phyloP scores from a whole-genome alignment of 1,139 yeast species.

The Kluyveromyces sp. region DNA sequence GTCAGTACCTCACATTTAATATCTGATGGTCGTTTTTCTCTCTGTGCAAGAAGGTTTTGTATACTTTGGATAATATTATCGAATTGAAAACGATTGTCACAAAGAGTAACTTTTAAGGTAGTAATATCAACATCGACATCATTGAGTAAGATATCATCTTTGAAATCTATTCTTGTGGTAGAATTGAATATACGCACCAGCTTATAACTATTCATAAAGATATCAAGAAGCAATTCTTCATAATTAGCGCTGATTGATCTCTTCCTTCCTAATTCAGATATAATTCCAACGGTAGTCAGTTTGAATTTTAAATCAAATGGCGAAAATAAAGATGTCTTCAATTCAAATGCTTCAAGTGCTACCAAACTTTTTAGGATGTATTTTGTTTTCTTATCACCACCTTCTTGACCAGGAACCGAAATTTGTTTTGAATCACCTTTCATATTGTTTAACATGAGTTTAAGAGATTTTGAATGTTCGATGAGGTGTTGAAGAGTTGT shows the following conservation, averaged over 20 bases:
- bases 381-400: too few species aligned
- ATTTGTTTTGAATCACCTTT: too few species aligned
- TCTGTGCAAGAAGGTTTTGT: too few species aligned
- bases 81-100: not conserved
- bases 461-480: too few species aligned
- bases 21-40: not conserved
- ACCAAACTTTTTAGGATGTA: not conserved
- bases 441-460: too few species aligned
- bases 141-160: not conserved
- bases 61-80: not conserved
- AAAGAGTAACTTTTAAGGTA: not conserved
- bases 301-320: not conserved
- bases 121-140: not conserved
- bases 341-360: not conserved
- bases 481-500: too few species aligned
- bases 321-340: not conserved
- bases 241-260: not conserved
- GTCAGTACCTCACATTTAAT: not conserved
- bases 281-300: not conserved
- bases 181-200: not conserved
- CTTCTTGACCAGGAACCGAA: too few species aligned
- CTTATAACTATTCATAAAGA: not conserved
- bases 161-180: not conserved
- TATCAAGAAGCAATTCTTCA: not conserved
- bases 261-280: not conserved